phyloP scores from a whole-genome alignment of 2,329 filamentous ascomycete species.

The Pseudocercospora fuligena region DNA sequence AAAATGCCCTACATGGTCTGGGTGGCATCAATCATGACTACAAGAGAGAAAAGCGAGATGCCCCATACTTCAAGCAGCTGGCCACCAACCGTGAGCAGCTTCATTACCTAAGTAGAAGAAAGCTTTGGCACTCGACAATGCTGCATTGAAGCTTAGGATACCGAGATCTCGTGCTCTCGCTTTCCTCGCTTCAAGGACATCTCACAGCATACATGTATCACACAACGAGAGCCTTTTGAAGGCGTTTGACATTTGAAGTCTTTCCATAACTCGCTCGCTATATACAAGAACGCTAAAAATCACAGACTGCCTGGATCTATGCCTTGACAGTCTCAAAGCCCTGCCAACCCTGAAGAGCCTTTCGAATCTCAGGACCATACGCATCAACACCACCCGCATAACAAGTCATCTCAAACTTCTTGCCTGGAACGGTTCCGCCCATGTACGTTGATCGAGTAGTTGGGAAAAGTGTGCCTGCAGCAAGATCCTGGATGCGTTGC shows the following conservation, averaged over 20 bases:
- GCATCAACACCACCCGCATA: slow-evolving; percentile 37
- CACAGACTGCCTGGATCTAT: neutral
- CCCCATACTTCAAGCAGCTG: too few relatives aligned
- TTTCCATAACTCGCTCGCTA: neutral
- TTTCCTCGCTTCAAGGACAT: neutral
- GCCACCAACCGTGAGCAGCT: too few relatives aligned
- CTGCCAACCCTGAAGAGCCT: slow-evolving; percentile 31
- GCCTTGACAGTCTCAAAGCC: slow-evolving; percentile 36
- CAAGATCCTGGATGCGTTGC: slow-evolving; percentile 37
- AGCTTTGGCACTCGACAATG: neutral
- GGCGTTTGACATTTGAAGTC: neutral
- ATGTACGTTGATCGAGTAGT: slow-evolving; percentile 36
- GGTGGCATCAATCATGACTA: too few relatives aligned
- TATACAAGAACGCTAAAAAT: neutral
- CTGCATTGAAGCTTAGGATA: neutral
- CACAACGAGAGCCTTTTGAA: neutral
- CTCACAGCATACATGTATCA: neutral
- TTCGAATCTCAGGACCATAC: slow-evolving; percentile 36
- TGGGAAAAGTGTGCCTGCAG: slow-evolving; percentile 35
- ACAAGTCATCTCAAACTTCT: slow-evolving; percentile 37
- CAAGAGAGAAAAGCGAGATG: too few relatives aligned
- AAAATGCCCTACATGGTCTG: too few relatives aligned
- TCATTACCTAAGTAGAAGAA: too few relatives aligned
- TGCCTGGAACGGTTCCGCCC: slow-evolving; percentile 36
- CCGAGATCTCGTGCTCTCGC: neutral